Base-by-base conservation (phyloP, 805 yeast genomes). In the Kuraishia hungarica region DNA sequence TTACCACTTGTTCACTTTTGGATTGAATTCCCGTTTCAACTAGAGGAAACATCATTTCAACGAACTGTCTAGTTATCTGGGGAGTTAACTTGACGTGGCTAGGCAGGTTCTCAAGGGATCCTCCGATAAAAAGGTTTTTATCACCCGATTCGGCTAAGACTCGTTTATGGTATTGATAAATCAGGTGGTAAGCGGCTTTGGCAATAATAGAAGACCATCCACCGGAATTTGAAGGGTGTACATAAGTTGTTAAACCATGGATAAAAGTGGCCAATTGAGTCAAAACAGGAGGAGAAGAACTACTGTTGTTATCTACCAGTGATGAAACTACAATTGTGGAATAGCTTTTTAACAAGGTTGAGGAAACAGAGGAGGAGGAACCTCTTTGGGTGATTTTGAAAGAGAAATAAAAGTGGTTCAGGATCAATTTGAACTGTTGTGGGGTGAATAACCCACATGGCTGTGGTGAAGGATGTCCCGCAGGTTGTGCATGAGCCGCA, bases 211-310 rank as follows among this genome's bases (percentile, higher is more conserved):
- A 69, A 0, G 96, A 80, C 97, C 98, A 92, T n/a, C 78, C 77
- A 0, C 97, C 98, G n/a, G 76, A 68, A 66, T 92, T 92, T 0
- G 98, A 91, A 6, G 99, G 99, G 67, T 94, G 97, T 2, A 84
- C 84, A 68, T 86, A 89, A 20, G 97, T 88, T 58, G 81, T 86
- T 5, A 91, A 73, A 4, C 43, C 43, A 35, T 35, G 43, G 43
- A 35, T 35, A 15, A 35, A 35, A 6, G 43, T 35, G 3, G 43
- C 43, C n/a, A 35, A 10, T 35, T 35, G 43, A 15, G 43, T 3
- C 43, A 35, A 15, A 13, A 35, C 43, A 15, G 43, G 11, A 4
- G 43, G n/a, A 15, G 17, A 3, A 3, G 15, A 13, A 15, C 17
- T 13, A n/a, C n/a, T n/a, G n/a, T n/a, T n/a, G n/a, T n/a, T n/a